phyloP scores from a whole-genome alignment of 495 filamentous ascomycete genomes.

The Chaetomium cochliodes region DNA sequence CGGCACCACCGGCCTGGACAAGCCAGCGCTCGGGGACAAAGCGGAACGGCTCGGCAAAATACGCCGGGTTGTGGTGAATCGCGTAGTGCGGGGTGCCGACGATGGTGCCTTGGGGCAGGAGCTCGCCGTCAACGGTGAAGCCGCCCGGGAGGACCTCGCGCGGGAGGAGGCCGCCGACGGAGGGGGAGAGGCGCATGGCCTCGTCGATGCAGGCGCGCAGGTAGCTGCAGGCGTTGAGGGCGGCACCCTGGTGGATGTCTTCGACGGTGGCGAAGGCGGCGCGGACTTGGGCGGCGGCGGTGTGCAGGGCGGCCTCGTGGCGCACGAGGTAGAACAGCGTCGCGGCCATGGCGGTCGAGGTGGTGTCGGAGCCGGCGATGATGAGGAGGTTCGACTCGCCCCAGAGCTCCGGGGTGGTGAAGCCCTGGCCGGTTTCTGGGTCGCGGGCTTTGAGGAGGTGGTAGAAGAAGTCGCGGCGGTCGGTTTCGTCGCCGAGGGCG shows the following conservation, averaged over 20 bases:
- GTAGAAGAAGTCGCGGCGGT: constrained; percentile 65
- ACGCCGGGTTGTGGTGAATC: constrained; percentile 55
- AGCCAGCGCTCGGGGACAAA: constrained; percentile 60
- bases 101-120: constrained; percentile 52
- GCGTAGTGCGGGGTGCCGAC: constrained; percentile 57
- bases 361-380: constrained; percentile 63
- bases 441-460: constrained; percentile 58
- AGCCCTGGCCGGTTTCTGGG: constrained; percentile 62
- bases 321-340: constrained; percentile 67
- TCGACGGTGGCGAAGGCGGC: constrained; percentile 50
- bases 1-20: constrained; percentile 25
- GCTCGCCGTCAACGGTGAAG: constrained; percentile 53
- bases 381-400: constrained; percentile 68
- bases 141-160: constrained; percentile 64
- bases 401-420: constrained; percentile 66
- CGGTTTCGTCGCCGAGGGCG: constrained; percentile 54
- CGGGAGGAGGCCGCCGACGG: constrained; percentile 59
- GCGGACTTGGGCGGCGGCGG: constrained; percentile 52
- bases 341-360: constrained; percentile 60
- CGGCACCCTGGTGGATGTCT: constrained; percentile 50
- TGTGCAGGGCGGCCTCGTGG: constrained; percentile 51
- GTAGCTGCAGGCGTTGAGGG: constrained; percentile 57
- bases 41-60: constrained; percentile 53
- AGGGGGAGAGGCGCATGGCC: constrained; percentile 66
- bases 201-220: constrained; percentile 68